Conservation (phyloP, 768 basidiomycete species). For the Hemileccinum rubropunctum region DNA sequence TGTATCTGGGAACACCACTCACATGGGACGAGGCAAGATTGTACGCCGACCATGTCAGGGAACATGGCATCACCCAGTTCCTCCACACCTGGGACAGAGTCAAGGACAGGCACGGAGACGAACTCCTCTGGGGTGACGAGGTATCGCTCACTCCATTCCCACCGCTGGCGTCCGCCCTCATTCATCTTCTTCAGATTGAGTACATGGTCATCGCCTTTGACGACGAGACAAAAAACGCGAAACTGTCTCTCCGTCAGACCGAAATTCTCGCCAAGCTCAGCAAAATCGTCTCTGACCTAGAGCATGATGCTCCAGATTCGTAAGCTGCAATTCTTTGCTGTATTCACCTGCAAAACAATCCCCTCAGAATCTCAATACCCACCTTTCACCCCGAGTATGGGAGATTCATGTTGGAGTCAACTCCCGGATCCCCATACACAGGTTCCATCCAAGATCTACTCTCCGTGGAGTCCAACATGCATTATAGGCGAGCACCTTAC, state of each 20-base stretch:
- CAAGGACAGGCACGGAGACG: slow-evolving; percentile 89
- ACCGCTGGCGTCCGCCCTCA: slow-evolving; percentile 11
- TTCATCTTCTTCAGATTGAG: slow-evolving; percentile 62
- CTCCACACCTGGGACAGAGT: slow-evolving; percentile 89
- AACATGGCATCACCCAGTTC: slow-evolving; percentile 94
- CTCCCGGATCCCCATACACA: slow-evolving; percentile 93
- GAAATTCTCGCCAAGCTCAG: slow-evolving; percentile 86
- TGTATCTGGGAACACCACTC: slow-evolving; percentile 91
- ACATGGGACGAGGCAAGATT: slow-evolving; percentile 87
- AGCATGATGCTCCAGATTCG: slow-evolving; percentile 49
- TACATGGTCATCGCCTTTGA: slow-evolving; percentile 94
- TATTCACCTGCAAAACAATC: not conserved
- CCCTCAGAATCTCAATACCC: slow-evolving; percentile 67
- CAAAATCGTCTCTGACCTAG: slow-evolving; percentile 64
- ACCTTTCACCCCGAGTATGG: slow-evolving; percentile 99
- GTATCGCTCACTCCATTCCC: slow-evolving; percentile 40
- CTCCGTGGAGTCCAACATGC: slow-evolving; percentile 93
- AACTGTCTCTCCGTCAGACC: slow-evolving; percentile 89
- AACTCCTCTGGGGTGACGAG: slow-evolving; percentile 98
- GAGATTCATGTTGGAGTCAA: slow-evolving; percentile 97
- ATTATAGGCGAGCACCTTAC: slow-evolving; percentile 61
- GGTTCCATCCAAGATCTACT: slow-evolving; percentile 84
- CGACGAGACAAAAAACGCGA: slow-evolving; percentile 72
- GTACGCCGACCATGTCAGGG: slow-evolving; percentile 84
- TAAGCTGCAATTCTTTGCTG: slow-evolving; percentile 34